Percentiles rank a stretch among this genome's conserved stretches.
Conservation (phyloP, 345 rosid species). For the Populus nigra region DNA sequence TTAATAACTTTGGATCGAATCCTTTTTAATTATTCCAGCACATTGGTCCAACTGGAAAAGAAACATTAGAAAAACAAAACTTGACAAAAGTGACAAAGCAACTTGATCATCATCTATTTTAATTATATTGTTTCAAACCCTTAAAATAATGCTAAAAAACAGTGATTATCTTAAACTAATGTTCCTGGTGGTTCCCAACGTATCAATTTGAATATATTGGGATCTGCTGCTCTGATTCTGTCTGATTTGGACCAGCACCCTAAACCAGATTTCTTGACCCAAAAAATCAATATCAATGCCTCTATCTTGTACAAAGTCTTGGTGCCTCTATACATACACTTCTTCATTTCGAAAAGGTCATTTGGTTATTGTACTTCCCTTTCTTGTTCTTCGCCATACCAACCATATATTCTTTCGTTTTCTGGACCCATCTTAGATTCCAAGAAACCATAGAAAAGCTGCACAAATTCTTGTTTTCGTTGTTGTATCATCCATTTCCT, state of each 20-base stretch:
- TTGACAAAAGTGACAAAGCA: neutral
- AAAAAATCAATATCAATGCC: conserved; percentile 3
- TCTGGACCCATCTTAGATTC: neutral
- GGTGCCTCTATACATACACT: neutral
- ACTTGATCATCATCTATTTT: neutral
- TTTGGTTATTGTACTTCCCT: no score
- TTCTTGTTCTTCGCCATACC: neutral
- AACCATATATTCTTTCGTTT: neutral
- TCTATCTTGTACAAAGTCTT: neutral
- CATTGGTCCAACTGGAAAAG: neutral
- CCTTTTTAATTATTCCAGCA: neutral
- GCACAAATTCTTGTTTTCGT: neutral
- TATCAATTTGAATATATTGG: conserved; percentile 18
- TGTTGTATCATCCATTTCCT: neutral
- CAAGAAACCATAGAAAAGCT: neutral
- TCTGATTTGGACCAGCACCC: conserved; percentile 29
- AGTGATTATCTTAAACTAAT: neutral
- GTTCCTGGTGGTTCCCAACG: neutral
- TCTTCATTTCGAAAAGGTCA: neutral
- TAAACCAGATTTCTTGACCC: conserved; percentile 20
- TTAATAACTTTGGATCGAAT: neutral
- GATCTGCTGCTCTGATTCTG: conserved; percentile 37
- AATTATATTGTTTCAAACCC: neutral
- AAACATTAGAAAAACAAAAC: neutral
- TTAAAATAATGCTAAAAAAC: neutral